Base-by-base conservation (phyloP, 768 basidiomycete genomes). In the Hysterangium stoloniferum region DNA sequence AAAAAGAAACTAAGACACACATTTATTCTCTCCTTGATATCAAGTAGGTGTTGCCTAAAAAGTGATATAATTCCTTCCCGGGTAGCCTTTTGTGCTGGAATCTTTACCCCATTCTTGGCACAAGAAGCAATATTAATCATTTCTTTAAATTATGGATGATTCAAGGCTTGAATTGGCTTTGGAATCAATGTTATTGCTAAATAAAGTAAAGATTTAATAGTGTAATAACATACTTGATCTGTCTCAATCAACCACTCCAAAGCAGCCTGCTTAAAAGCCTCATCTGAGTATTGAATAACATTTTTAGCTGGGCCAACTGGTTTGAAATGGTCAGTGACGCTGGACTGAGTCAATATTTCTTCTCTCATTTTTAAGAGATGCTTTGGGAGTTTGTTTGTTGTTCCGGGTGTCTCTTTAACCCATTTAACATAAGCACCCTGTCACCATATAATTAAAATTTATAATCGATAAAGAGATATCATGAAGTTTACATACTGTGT, bases 101-200 rank as follows among this genome's bases (percentile, higher is more conserved):
- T 59, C n/a, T 58, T 62, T 12, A 74, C 65, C 1, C 68, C 66
- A 22, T 66, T 59, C 1, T 63, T 66, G 4, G 71, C 69, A 4
- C 58, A 50, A 6, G 70, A 52, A 22, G 71, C 71, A 45, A 68
- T 55, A 17, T 65, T 51, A 20, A 69, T 67, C 70, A 72, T 70
- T 0, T 59, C 56, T 24, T 60, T 52, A 53, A 66, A 71, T 6
- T 52, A 35, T 0, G 61, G 63, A 42, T 71, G 62, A 6, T 69
- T 58, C 6, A 73, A 55, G 0, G 68, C 59, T 32, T 54, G 48
- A 27, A 62, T 35, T 22, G 61, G 60, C 60, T 61, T 6, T 13
- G 6, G 29, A 20, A 11, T n/a, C 15, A 12, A 22, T 7, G 5
- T 22, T 19, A 45, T 24, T 11, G 12, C n/a, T 45, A 27, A 6